Percentiles rank a stretch among this genome's conserved stretches.
Evolutionary conservation across 78 protist species (phyloP).

Genomic region (Acrasis kona): DNA sequence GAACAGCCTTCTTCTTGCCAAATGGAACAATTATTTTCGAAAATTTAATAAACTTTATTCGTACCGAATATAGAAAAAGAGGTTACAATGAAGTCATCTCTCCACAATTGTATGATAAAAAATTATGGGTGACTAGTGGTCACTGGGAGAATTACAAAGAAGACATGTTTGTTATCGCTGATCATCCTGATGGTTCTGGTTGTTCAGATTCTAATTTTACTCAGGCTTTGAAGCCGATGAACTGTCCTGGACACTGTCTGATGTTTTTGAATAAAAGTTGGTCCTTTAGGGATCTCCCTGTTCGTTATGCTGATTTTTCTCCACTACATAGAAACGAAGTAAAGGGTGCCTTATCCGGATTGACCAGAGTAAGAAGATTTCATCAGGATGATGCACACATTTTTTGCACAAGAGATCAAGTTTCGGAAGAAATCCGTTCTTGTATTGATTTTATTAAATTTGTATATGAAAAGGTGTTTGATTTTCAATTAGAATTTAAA

Average conservation of each 20-base stretch:
- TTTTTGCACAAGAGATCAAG: conserved; percentile 77
- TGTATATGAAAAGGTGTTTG: conserved; percentile 67
- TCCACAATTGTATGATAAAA: conserved; percentile 89
- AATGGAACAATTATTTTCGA: conserved; percentile 94
- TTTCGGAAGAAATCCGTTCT: conserved; percentile 41
- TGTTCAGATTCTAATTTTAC: conserved; percentile 48
- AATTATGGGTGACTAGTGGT: conserved; percentile 96
- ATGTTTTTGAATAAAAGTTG: conserved; percentile 75
- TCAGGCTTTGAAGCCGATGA: conserved; percentile 98
- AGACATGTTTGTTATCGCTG: conserved; percentile 12
- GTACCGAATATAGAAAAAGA: conserved; percentile 38
- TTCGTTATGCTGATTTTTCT: conserved; percentile 96
- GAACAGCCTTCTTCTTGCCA: conserved; percentile 93
- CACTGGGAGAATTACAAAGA: conserved; percentile 91
- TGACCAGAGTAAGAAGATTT: conserved; percentile 98
- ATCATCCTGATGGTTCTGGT: neutral
- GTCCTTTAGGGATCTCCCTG: conserved; percentile 92
- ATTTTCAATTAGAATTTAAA: conserved; percentile 53
- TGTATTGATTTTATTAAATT: conserved; percentile 58
- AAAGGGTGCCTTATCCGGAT: conserved; percentile 95
- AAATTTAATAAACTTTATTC: conserved; percentile 71
- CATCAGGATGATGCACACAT: conserved; percentile 99
- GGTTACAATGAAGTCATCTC: conserved; percentile 88
- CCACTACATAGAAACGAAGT: conserved; percentile 97
- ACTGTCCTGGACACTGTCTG: conserved; percentile 98